Base-by-base conservation (phyloP, 768 basidiomycete species). In the Trametes cinnabarina region DNA sequence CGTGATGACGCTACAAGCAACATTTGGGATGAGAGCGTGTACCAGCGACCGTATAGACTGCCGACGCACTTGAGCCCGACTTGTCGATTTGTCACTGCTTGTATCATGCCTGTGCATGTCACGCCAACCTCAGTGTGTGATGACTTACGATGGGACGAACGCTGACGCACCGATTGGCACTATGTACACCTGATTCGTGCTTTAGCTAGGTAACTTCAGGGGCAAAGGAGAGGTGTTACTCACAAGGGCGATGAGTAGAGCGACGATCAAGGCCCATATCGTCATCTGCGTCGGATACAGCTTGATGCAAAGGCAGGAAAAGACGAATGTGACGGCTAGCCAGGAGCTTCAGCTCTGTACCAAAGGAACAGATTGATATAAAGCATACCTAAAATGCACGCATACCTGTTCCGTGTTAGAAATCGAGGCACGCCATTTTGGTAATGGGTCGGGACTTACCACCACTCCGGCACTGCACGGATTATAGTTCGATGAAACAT, bases 41-140 rank as follows among this genome's bases (percentile, higher is more conserved):
- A 11, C 64, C 46, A 10, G 64, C 23, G 4, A 12, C 12, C 4
- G 68, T 73, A 32, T 70, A n/a, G n/a, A n/a, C n/a, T 12, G 30
- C 12, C 6, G 8, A 20, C 4, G 69, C 69, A 71, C 70, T 80
- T 82, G 10, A 82, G 68, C 66, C 79, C 87, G 54, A 90, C 77
- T 70, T 90, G 86, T 65, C 87, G 85, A 69, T 92, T 92, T 28
- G 90, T 92, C 61, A 90, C 82, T 0, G 88, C 88, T 64, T 90
- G 85, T 58, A 92, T 89, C 82, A 90, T 85, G 63, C 87, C 89
- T 51, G 87, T 83, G n/a, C n/a, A n/a, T n/a, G n/a, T n/a, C n/a
- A n/a, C n/a, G n/a, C n/a, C n/a, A n/a, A n/a, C n/a, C n/a, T n/a
- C n/a, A n/a, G n/a, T n/a, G n/a, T n/a, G n/a, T n/a, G 12, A 92